Evolutionary conservation across 2,329 filamentous ascomycete species (phyloP).

Genomic region (Westerdykella sp.): DNA sequence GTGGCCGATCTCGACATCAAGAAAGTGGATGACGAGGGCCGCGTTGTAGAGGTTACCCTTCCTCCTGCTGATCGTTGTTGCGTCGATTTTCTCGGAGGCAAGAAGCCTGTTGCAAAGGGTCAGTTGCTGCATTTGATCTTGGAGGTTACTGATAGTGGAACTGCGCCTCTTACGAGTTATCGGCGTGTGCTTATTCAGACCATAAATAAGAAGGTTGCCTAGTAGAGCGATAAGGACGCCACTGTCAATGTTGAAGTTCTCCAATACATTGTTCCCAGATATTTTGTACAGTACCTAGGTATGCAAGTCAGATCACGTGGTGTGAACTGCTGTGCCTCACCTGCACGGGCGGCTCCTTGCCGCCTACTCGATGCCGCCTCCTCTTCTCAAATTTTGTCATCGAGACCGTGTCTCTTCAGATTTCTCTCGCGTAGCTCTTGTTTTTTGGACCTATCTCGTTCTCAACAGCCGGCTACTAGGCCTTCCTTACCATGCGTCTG

Average conservation of each 20-base stretch:
- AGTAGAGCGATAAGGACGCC: too few relatives aligned
- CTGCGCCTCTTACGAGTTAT: conserved; percentile 44
- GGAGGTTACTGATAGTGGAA: conserved; percentile 44
- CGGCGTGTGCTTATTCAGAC: conserved; percentile 39
- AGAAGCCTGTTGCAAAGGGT: conserved; percentile 36
- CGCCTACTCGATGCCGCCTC: too few relatives aligned
- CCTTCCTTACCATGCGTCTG: conserved; percentile 3
- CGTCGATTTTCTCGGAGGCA: conserved; percentile 29
- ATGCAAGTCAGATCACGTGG: too few relatives aligned
- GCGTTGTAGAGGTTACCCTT: conserved; percentile 35
- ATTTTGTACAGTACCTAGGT: too few relatives aligned
- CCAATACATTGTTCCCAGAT: too few relatives aligned
- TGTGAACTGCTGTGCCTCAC: too few relatives aligned
- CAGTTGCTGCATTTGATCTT: conserved; percentile 47
- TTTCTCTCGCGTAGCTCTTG: too few relatives aligned
- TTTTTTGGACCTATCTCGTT: too few relatives aligned
- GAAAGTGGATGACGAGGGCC: conserved; percentile 22
- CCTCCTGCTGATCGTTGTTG: conserved; percentile 40
- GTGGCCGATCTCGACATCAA: conserved; percentile 37
- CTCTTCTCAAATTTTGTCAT: too few relatives aligned
- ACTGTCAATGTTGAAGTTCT: too few relatives aligned
- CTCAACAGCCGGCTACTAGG: not conserved
- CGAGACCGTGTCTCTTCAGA: too few relatives aligned
- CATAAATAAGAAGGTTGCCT: conserved; percentile 20
- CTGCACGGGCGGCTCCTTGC: too few relatives aligned